Evolutionary conservation across 2,329 filamentous ascomycete species (phyloP).

Genomic region (Diaporthe vaccinii): DNA sequence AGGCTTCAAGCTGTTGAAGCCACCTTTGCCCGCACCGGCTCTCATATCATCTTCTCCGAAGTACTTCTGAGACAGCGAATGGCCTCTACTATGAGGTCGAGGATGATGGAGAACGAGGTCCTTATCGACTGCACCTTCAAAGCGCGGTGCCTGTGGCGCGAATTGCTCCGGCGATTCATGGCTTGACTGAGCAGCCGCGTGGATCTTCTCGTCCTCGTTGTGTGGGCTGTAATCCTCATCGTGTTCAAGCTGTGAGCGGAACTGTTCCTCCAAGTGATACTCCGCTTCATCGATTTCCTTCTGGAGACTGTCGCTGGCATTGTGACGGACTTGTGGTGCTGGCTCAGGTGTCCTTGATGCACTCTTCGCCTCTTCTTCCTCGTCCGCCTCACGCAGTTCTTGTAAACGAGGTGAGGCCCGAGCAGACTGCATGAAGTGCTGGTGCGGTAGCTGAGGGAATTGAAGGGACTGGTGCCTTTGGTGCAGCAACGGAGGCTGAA

Average conservation of each 20-base stretch:
- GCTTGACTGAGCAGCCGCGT: constrained; percentile 47
- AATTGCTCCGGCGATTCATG: constrained; percentile 63
- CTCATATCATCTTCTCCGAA: constrained; percentile 68
- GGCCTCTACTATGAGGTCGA: constrained; percentile 79
- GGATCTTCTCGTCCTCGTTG: constrained; percentile 54
- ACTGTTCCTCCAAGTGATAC: constrained; percentile 85
- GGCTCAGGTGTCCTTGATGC: constrained; percentile 69
- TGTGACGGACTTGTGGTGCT: constrained; percentile 67
- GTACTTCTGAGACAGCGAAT: constrained; percentile 78
- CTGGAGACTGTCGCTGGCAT: constrained; percentile 83
- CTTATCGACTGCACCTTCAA: constrained; percentile 66
- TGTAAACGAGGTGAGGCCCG: constrained; percentile 74
- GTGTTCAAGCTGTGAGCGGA: constrained; percentile 83
- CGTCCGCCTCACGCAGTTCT: constrained; percentile 81
- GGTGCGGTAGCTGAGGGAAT: constrained; percentile 69
- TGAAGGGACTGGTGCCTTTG: constrained; percentile 72
- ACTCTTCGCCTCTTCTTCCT: constrained; percentile 68
- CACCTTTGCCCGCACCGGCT: constrained; percentile 54
- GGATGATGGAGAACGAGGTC: constrained; percentile 77
- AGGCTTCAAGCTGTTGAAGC: constrained; percentile 54
- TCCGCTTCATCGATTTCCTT: constrained; percentile 88
- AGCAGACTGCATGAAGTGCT: constrained; percentile 68
- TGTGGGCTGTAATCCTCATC: constrained; percentile 79
- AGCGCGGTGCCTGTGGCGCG: constrained; percentile 60
- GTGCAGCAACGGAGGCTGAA: constrained; percentile 61